Evolutionary conservation across 306 rosid genomes (phyloP), one percentile per base, ranked within the genome.

Genomic region (Echinosophora koreensis): DNA sequence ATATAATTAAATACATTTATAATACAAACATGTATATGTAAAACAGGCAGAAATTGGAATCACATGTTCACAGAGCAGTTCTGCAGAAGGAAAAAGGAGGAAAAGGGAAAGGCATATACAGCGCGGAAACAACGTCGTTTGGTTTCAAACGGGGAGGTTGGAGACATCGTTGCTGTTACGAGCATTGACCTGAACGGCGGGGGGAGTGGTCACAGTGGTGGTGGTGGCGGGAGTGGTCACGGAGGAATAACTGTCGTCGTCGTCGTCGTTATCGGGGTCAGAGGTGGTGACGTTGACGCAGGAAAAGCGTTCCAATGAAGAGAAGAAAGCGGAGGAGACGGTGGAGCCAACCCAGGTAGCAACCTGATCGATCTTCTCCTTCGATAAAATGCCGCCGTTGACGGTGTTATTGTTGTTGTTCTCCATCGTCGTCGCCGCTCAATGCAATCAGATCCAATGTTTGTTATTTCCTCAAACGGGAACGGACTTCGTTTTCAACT

Each of bases 251-350:
- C 5, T 0, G 10, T 73, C 80, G 3, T 70, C 82, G 5, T 82
- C 91, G 3, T 85, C 90, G n/a, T 89, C 91, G 8, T 81, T 47
- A 37, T 92, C 93, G 73, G 77, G 75, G 15, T 85, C 97, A 41
- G 74, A 37, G 83, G 95, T 90, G 84, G 93, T 6, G 88, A 92
- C 72, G 86, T 92, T 88, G 87, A 92, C 93, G 86, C 95, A 92
- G 27, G 95, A 87, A 75, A 87, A 92, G 80, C 97, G 93, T 79
- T 92, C 91, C 28, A 92, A 83, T 15, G 97, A 92, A 58, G 93
- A 88, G 73, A 92, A 92, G 90, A 92, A 92, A 52, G 95, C 97
- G 50, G 95, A 86, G 3, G 90, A 77, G 30, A 92, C 89, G 66
- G 95, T 87, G 85, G 95, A 82, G 11, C 95, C 82, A 5, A 92